Conservation (phyloP, 768 basidiomycete species). For the Pleurotus platypus region DNA sequence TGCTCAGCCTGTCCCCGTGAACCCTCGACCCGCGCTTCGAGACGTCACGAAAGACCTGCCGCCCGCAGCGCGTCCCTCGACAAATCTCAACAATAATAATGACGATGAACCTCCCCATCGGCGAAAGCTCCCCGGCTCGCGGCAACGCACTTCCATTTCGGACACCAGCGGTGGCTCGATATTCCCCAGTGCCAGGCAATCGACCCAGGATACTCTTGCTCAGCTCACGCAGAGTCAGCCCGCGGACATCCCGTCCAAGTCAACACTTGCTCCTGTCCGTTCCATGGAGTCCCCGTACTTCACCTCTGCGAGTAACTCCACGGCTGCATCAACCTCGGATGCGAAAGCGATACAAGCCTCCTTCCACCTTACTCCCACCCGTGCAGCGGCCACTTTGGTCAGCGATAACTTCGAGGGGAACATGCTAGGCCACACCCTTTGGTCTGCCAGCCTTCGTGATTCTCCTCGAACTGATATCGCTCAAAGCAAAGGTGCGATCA, state of each 20-base stretch:
- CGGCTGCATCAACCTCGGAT: neutral
- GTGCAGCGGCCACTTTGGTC: neutral
- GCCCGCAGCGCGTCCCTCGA: neutral
- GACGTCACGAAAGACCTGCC: slow-evolving; percentile 1
- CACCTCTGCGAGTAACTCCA: neutral
- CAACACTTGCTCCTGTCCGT: neutral
- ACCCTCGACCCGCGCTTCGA: slow-evolving; percentile 2
- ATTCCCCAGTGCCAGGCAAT: slow-evolving; percentile 2
- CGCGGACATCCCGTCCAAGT: neutral
- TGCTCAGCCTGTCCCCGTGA: neutral
- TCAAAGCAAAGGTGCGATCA: too few relatives aligned
- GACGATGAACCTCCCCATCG: slow-evolving; percentile 13
- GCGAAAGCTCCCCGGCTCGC: neutral
- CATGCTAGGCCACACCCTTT: neutral
- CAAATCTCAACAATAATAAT: slow-evolving; percentile 15
- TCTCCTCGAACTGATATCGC: neutral
- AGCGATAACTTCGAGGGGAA: neutral
- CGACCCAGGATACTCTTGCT: neutral
- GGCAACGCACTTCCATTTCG: neutral
- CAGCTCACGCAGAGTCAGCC: neutral
- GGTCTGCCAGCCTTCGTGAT: neutral
- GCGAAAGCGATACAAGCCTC: neutral
- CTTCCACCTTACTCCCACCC: neutral
- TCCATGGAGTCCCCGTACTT: neutral
- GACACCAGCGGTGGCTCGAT: neutral